A percentile compares a stretch with the other conserved stretches of the same genome.
These are phyloP conservation scores for Mycena sp. DNA, from an alignment of 1,284 basidiomycete genomes.

Conservation along the genomic window DNA sequence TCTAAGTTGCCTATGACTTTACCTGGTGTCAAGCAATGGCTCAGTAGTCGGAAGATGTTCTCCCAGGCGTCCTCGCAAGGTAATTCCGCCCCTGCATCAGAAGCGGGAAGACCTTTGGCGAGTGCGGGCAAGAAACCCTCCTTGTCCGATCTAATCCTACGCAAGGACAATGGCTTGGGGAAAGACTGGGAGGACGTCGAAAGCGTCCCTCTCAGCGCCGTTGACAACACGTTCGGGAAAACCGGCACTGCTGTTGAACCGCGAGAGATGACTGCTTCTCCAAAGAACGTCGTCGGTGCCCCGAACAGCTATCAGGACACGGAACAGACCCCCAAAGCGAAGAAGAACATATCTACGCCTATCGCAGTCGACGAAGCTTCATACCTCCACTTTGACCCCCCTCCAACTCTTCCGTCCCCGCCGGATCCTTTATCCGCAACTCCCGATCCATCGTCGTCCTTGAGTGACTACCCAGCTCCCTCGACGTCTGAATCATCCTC, in stretches of 20 bases:
- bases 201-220: conserved; percentile 31
- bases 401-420: conserved; percentile 55
- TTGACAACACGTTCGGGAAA: conserved; percentile 33
- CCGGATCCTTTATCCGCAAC: conserved; percentile 71
- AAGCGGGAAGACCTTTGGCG: conserved; percentile 38
- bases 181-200: conserved; percentile 73
- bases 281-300: background rate
- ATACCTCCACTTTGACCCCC: conserved; percentile 40
- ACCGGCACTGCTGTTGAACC: conserved; percentile 34
- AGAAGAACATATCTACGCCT: conserved; percentile 45
- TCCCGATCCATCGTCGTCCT: conserved; percentile 74
- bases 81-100: conserved; percentile 46
- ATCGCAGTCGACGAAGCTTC: conserved; percentile 38
- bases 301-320: conserved; percentile 35
- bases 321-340: conserved; percentile 54
- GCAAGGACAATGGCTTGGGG: conserved; percentile 61
- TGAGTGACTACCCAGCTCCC: conserved; percentile 66
- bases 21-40: conserved; percentile 81
- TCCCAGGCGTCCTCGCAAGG: conserved; percentile 47
- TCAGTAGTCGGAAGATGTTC: conserved; percentile 65
- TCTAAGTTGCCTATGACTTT: conserved; percentile 74
- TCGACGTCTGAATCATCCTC: conserved; percentile 62
- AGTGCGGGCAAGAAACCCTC: conserved; percentile 65
- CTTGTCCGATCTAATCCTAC: conserved; percentile 68
- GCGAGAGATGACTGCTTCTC: conserved; percentile 21